Conservation (phyloP, 306 rosid species). For the Casuarina glauca region DNA sequence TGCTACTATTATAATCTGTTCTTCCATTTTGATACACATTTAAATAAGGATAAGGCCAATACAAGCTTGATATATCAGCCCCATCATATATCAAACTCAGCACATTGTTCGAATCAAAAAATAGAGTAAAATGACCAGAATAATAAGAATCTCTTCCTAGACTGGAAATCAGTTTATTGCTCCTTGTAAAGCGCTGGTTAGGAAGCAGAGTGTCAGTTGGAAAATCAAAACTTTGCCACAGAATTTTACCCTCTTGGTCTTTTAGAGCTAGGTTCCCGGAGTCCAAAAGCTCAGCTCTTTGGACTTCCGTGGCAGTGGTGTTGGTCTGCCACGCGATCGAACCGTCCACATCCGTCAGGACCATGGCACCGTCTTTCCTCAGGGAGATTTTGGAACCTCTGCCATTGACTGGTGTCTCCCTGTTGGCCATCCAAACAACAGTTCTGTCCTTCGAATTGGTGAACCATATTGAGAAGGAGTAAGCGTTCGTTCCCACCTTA, state of each 20-base stretch:
- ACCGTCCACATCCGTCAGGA: conserved; percentile 14
- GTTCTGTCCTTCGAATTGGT: too few species aligned
- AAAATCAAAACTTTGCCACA: too few species aligned
- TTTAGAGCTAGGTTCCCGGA: too few species aligned
- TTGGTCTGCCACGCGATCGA: conserved; percentile 15
- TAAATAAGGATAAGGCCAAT: too few species aligned
- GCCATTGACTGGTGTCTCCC: conserved; percentile 26
- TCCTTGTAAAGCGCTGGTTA: conserved; percentile 7
- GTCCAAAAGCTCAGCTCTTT: not conserved
- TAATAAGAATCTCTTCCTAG: too few species aligned
- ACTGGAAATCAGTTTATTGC: conserved; percentile 3
- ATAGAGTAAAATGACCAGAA: too few species aligned
- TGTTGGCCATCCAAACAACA: not conserved
- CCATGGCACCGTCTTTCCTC: not conserved
- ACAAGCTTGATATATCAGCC: not conserved
- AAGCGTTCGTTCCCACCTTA: too few species aligned
- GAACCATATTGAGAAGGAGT: too few species aligned
- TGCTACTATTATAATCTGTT: too few species aligned
- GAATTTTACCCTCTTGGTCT: too few species aligned
- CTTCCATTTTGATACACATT: too few species aligned
- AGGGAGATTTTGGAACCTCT: conserved; percentile 10
- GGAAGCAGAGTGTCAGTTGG: conserved; percentile 25
- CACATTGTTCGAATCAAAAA: too few species aligned
- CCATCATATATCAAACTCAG: not conserved
- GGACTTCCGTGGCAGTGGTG: not conserved